These are phyloP conservation scores for Thecaphora frezii DNA, from an alignment of 1,284 basidiomycete genomes.

Conservation along the genomic window DNA sequence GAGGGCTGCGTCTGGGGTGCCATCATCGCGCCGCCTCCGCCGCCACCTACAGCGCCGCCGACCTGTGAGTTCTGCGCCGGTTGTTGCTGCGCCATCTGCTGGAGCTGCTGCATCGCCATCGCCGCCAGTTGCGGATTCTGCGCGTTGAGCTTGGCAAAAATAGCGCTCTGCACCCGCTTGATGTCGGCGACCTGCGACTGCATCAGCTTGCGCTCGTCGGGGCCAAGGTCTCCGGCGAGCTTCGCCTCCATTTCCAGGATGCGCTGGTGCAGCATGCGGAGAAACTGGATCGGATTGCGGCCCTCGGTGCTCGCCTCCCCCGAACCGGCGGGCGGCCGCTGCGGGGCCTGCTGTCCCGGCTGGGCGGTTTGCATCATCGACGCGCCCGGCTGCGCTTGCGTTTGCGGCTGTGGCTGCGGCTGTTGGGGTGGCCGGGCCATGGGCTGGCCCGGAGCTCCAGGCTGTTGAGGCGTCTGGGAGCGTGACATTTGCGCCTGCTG, in stretches of 20 bases:
- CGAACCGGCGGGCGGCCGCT: conserved; percentile 13
- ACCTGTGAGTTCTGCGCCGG: conserved; percentile 9
- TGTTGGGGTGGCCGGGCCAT: conserved; percentile 10
- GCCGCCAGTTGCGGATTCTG: conserved; percentile 32
- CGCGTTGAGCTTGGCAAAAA: conserved; percentile 33
- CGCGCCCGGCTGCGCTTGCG: conserved; percentile 13
- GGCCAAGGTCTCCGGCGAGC: conserved; percentile 30
- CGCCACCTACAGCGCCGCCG: too few relatives aligned
- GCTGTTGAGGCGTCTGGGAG: conserved; percentile 4
- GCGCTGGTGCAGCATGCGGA: conserved; percentile 44
- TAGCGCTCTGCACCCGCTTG: conserved; percentile 27
- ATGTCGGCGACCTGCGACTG: conserved; percentile 40
- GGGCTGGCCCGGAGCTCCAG: neutral
- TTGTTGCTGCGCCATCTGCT: conserved; percentile 17
- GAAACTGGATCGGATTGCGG: conserved; percentile 33
- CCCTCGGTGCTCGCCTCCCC: conserved; percentile 11
- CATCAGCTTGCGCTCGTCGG: conserved; percentile 33
- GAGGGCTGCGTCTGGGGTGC: conserved; percentile 23
- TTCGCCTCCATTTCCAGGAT: conserved; percentile 43
- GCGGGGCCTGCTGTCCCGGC: conserved; percentile 16
- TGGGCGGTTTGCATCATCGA: conserved; percentile 17
- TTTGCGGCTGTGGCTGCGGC: conserved; percentile 18
- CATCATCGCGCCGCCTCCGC: conserved; percentile 12
- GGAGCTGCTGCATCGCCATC: conserved; percentile 22
- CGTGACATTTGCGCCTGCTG: conserved; percentile 2